These are phyloP conservation scores for Apium graveolens DNA, from an alignment of 129 eudicot genomes.

Conservation along the genomic window DNA sequence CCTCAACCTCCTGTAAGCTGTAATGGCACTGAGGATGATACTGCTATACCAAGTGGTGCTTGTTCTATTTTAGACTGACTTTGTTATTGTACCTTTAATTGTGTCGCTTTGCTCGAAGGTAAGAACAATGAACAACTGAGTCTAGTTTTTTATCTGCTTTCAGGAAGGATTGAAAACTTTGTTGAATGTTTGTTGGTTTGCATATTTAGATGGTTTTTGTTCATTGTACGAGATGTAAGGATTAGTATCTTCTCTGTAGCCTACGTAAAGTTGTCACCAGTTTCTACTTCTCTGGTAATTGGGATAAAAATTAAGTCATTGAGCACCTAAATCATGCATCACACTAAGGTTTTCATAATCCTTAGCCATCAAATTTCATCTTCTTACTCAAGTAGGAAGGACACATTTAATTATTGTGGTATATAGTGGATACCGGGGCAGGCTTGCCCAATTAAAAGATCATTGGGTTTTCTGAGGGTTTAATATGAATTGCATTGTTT, in stretches of 20 bases:
- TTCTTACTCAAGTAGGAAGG: background rate
- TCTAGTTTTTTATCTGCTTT: background rate
- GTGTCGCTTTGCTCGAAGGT: background rate
- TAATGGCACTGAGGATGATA: background rate
- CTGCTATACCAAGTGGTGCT: background rate
- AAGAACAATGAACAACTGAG: background rate
- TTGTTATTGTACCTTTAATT: background rate
- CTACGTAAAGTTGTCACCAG: background rate
- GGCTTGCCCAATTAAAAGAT: background rate
- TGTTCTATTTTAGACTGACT: background rate
- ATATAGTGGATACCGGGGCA: background rate
- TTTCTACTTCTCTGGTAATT: background rate
- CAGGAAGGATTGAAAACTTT: background rate
- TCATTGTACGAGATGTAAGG: background rate
- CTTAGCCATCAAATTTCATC: background rate
- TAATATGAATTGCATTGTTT: background rate
- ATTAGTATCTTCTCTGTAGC: background rate
- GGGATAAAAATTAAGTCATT: background rate
- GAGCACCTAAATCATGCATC: background rate
- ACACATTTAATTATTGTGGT: background rate
- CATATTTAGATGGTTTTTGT: background rate
- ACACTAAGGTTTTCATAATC: background rate
- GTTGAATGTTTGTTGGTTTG: background rate
- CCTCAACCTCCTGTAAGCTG: background rate
- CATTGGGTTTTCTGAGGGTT: background rate